Evolutionary conservation across 306 rosid species (phyloP).

Genomic region (Cyclanthera cordifolia): DNA sequence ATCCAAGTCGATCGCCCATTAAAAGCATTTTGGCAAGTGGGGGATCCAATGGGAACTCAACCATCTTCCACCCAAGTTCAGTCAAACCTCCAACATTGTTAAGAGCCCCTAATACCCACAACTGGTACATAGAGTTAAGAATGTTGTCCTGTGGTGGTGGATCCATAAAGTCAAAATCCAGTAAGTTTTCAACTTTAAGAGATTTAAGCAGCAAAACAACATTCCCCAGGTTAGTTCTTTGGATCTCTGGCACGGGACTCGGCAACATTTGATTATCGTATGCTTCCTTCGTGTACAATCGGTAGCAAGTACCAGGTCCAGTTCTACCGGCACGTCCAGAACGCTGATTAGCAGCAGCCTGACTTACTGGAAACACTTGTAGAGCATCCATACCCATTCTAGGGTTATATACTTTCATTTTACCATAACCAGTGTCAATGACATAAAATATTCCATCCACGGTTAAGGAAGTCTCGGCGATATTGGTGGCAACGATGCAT

Average conservation of each 20-base stretch:
- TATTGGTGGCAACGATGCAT: constrained; percentile 94
- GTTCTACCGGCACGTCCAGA: constrained; percentile 99
- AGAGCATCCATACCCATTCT: constrained; percentile 99
- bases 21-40: constrained; percentile 96
- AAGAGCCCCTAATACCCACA: constrained; percentile 98
- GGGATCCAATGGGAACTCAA: constrained; percentile 92
- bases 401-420: constrained; percentile 97
- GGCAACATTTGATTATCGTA: constrained; percentile 75
- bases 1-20: constrained; percentile 72
- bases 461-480: constrained; percentile 93
- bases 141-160: constrained; percentile 98
- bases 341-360: constrained; percentile 98
- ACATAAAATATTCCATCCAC: constrained; percentile 92
- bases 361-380: constrained; percentile 92
- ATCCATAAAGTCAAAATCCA: constrained; percentile 97
- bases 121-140: constrained; percentile 94
- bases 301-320: constrained; percentile 94
- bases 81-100: constrained; percentile 86
- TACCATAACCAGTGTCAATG: constrained; percentile 91
- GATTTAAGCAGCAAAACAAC: constrained; percentile 88
- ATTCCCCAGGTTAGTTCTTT: constrained; percentile 91
- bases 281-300: constrained; percentile 79
- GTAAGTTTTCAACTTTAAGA: constrained; percentile 83
- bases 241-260: constrained; percentile 97
- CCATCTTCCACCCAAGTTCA: constrained; percentile 97